Base-by-base conservation (phyloP, 1,139 yeast genomes). In the Sugiyamaella grinbergsii region DNA sequence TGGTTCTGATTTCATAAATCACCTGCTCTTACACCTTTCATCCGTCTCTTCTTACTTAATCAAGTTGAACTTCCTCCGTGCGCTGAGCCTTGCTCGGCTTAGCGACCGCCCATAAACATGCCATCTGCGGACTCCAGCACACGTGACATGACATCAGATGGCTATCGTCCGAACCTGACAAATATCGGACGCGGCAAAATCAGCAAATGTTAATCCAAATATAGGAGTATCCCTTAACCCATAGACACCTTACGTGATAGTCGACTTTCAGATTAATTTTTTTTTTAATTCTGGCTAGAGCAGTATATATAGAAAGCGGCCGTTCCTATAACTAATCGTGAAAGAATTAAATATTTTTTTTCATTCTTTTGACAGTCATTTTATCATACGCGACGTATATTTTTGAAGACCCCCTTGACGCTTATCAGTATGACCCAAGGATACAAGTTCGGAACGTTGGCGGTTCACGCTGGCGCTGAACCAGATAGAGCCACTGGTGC, bases 381-480 rank as follows among this genome's bases (percentile, higher is more conserved):
- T 7, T 19, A 7, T 37, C n/a, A n/a, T n/a, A n/a, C n/a, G n/a
- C n/a, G n/a, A n/a, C n/a, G 13, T 38, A 24, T 13, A 13, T 18
- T 34, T 7, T 34, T 18, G 24, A 19, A 8, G 18, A 28, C 19
- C 5, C 19, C 18, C 13, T 5, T 4, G 13, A 13, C 18, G 13
- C 13, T 28, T 40, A 45, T 24, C 10, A 42, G 32, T 18, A 53
- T 53, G 56, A 53, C 56, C 33, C 53, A 50, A 32, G 56, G 44
- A 20, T 47, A 41, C 47, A 48, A 78, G 19, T 87, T 87, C 64
- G 91, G 87, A 55, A 87, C 96, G 53, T 77, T 77, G 63, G 95
- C 96, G 50, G 84, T 88, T 62, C 96, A 88, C 69, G 84, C 86
- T 32, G 96, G 96, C 58, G 80, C 91, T 24, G 82, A 81, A 54